Conservation (phyloP, 2,329 filamentous ascomycete species). For the Incumbomyces delicatus region DNA sequence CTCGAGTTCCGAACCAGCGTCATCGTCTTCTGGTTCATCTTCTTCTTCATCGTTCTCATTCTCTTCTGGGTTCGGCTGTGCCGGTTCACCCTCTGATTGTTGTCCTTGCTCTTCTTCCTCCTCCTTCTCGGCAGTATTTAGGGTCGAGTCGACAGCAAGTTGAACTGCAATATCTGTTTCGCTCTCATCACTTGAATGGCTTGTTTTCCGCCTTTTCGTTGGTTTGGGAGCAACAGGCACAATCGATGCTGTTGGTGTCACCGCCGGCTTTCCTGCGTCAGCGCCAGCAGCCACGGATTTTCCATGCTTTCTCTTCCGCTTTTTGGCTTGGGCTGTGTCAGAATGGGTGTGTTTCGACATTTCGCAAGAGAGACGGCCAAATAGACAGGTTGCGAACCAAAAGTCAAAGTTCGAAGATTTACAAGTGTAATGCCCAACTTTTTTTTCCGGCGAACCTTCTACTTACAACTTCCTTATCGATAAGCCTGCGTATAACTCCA, state of each 20-base stretch:
- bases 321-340: constrained; percentile 23
- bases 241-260: constrained; percentile 12
- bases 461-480: background rate
- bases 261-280: constrained; percentile 4
- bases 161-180: constrained; percentile 23
- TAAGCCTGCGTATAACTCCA: background rate
- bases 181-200: constrained; percentile 28
- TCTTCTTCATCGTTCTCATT: constrained; percentile 22
- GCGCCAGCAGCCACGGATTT: constrained; percentile 21
- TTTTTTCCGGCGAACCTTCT: constrained; percentile 7
- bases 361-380: background rate
- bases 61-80: constrained; percentile 20
- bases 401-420: background rate
- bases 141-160: constrained; percentile 13
- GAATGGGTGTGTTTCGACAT: constrained; percentile 4
- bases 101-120: constrained; percentile 30
- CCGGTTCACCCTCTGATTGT: constrained; percentile 23
- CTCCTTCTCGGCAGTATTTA: constrained; percentile 4
- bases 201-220: constrained; percentile 30
- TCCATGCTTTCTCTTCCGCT: constrained; percentile 37
- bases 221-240: constrained; percentile 19
- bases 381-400: background rate
- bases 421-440: background rate
- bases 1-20: constrained; percentile 23
- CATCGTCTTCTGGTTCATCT: constrained; percentile 21